A percentile compares a stretch with the other conserved stretches of the same genome.
These are phyloP conservation scores for Crithidia sp. DNA, from an alignment of 208 protist genomes.

Conservation along the genomic window DNA sequence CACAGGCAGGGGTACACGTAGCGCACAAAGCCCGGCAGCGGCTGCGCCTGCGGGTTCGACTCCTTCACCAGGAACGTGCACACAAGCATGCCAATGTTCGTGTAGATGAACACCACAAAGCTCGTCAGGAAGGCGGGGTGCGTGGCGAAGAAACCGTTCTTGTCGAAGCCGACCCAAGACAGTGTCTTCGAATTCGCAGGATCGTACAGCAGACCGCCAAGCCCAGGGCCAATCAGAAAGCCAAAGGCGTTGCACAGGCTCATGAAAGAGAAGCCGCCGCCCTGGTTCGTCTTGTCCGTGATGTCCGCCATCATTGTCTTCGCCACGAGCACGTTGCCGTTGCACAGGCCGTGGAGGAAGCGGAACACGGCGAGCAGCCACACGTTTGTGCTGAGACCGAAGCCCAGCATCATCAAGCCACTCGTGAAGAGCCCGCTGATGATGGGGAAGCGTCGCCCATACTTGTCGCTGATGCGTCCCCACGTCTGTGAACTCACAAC, in stretches of 20 bases:
- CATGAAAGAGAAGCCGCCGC: constrained; percentile 96
- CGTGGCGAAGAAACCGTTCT: constrained; percentile 31
- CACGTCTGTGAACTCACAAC: constrained; percentile 53
- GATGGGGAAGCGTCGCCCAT: constrained; percentile 59
- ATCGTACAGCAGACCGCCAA: constrained; percentile 74
- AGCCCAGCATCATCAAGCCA: constrained; percentile 67
- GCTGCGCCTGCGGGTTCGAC: constrained; percentile 55
- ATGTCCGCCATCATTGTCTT: constrained; percentile 85
- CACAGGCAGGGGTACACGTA: constrained; percentile 40
- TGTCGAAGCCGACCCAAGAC: constrained; percentile 41
- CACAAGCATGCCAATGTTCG: constrained; percentile 48
- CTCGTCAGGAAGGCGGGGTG: constrained; percentile 61
- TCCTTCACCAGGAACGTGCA: constrained; percentile 63
- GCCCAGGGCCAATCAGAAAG: constrained; percentile 55
- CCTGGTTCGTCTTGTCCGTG: constrained; percentile 67
- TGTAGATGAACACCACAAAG: constrained; percentile 61
- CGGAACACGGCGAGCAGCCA: constrained; percentile 55
- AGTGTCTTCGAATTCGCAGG: constrained; percentile 43
- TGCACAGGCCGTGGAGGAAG: constrained; percentile 74
- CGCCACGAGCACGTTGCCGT: constrained; percentile 77
- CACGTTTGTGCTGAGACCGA: constrained; percentile 63
- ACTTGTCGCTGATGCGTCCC: constrained; percentile 67
- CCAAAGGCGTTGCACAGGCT: constrained; percentile 85
- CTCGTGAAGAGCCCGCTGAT: constrained; percentile 61
- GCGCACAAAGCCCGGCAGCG: constrained; percentile 37